Conservation (phyloP, 345 rosid genomes). For the Toxicodendron radicans region DNA sequence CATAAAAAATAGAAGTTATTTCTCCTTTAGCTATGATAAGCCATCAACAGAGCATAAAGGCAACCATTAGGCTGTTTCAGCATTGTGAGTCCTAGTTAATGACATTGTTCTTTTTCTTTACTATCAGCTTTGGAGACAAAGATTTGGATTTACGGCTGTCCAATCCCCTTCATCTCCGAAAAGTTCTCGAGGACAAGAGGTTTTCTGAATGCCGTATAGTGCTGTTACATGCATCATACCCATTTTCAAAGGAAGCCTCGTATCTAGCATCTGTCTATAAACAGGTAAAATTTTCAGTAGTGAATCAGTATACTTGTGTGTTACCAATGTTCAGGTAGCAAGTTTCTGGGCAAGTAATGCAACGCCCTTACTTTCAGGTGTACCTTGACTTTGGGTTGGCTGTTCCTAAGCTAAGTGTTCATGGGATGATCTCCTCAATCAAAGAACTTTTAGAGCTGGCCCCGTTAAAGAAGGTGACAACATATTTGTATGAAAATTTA, state of each 20-base stretch:
- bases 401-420: slow-evolving; percentile 82
- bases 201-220: slow-evolving; percentile 69
- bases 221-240: slow-evolving; percentile 94
- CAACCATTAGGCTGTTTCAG: not conserved
- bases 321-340: not conserved
- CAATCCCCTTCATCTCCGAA: slow-evolving; percentile 87
- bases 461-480: slow-evolving; percentile 72
- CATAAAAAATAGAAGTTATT: slow-evolving; percentile 4
- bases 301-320: not conserved
- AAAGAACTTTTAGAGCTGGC: slow-evolving; percentile 93
- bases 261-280: slow-evolving; percentile 80
- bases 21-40: slow-evolving; percentile 18
- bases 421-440: slow-evolving; percentile 85
- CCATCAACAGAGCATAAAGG: not conserved
- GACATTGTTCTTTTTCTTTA: slow-evolving; percentile 14
- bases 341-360: slow-evolving; percentile 15
- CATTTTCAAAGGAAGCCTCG: slow-evolving; percentile 93
- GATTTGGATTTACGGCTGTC: slow-evolving; percentile 85
- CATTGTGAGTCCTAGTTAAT: slow-evolving; percentile 4
- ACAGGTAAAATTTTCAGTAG: slow-evolving; percentile 48
- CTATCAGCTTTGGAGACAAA: slow-evolving; percentile 80
- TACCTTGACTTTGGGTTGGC: slow-evolving; percentile 97
- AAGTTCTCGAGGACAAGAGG: slow-evolving; percentile 73
- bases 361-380: slow-evolving; percentile 47
- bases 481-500: slow-evolving; percentile 1